Base-by-base conservation (phyloP, 2,329 filamentous ascomycete genomes). In the Pestalotiopsis fici region DNA sequence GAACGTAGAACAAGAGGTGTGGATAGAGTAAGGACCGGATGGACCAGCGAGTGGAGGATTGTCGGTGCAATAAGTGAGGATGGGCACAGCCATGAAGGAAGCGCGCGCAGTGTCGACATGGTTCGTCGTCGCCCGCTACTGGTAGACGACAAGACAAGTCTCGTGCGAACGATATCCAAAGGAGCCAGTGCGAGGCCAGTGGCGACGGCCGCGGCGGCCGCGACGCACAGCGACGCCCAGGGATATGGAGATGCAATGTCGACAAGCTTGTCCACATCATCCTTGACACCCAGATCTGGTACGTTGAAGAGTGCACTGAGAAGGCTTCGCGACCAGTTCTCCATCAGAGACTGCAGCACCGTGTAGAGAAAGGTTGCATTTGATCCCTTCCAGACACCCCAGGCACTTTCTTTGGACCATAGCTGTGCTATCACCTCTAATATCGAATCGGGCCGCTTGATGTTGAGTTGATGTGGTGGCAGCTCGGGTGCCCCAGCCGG, bases 331-430 rank as follows among this genome's bases (percentile, higher is more conserved):
- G 95, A 93, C 90, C 97, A 99, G 73, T 93, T 95, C 78, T 98
- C 96, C 35, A 97, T 83, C 7, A 97, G 91, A 12, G 94, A 94
- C 69, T 95, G 88, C 21, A 98, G 85, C 59, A 98, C 88, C 0
- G 91, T 93, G 81, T 98, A 97, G 62, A 98, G 85, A 75, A 98
- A 99, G 1, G 94, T 97, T 15, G 93, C 90, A 77, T 98, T 98
- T 47, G 94, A 93, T 9, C 91, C 90, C 78, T 98, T 98, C 95
- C 95, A 99, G 4, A 98, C 90, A 4, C 96, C 96, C 86, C 94
- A 95, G 0, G 91, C 91, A 43, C 94, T 93, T 77, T 97, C 95
- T 72, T 92, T 95, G 60, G 91, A 87, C 93, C 96, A 98, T 23
- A 98, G 82, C 77, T 97, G 92, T 6, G 91, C 90, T 68, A 99